phyloP scores from a whole-genome alignment of 805 yeast genomes.

The Cyberlindnera xishuangbannaensis region DNA sequence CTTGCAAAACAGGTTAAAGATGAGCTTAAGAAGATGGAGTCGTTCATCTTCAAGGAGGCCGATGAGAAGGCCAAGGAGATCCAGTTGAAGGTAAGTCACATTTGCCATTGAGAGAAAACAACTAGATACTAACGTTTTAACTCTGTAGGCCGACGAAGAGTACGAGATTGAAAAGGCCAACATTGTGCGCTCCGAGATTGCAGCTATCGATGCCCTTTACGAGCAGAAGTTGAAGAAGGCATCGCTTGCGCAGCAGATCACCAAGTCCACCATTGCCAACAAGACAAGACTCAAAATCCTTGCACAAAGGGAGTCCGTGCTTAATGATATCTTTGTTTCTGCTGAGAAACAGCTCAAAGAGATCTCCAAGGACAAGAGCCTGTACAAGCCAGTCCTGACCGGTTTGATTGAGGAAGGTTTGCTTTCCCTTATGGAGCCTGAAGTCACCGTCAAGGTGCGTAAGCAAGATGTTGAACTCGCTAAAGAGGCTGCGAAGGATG shows the following conservation, averaged over 20 bases:
- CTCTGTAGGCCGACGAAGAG: constrained; percentile 79
- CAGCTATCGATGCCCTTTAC: constrained; percentile 76
- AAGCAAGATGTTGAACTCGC: constrained; percentile 58
- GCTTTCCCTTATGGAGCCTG: constrained; percentile 66
- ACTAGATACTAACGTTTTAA: constrained; percentile 5
- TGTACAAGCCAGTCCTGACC: constrained; percentile 64
- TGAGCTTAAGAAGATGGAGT: constrained; percentile 96
- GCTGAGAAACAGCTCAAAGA: constrained; percentile 59
- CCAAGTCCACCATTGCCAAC: constrained; percentile 92
- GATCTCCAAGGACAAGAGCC: constrained; percentile 45
- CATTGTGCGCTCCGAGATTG: constrained; percentile 87
- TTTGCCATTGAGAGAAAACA: no score
- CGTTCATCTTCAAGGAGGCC: constrained; percentile 98
- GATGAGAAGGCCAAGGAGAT: constrained; percentile 98
- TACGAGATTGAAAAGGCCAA: constrained; percentile 96
- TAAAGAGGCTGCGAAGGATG: constrained; percentile 51
- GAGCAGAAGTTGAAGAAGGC: constrained; percentile 87
- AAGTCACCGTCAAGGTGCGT: constrained; percentile 60
- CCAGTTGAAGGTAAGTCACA: constrained; percentile 61
- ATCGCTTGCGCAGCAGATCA: constrained; percentile 87
- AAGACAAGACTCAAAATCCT: constrained; percentile 90
- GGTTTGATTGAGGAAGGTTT: constrained; percentile 78
- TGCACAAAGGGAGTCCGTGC: constrained; percentile 75
- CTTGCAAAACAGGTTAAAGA: constrained; percentile 62
- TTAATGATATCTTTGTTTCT: constrained; percentile 65